These are phyloP conservation scores for Sphaerostilbella broomeana DNA, from an alignment of 2,329 filamentous ascomycete species.

Conservation along the genomic window DNA sequence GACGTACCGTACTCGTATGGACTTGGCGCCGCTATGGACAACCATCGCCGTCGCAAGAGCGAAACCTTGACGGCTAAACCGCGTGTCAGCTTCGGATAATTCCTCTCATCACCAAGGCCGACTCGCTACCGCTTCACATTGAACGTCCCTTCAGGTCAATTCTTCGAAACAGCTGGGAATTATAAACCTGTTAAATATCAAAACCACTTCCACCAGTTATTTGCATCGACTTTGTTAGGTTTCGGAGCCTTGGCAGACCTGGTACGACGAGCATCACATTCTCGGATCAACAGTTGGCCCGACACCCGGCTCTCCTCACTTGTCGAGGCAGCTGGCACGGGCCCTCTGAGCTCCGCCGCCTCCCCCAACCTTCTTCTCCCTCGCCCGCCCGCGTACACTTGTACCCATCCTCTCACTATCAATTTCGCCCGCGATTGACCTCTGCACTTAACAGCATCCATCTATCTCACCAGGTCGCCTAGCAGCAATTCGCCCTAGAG, in stretches of 20 bases:
- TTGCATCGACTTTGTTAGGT: too few relatives aligned
- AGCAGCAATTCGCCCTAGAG: conserved; percentile 6
- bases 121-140: too few relatives aligned
- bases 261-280: not conserved
- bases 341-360: conserved; percentile 19
- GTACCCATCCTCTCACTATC: conserved; percentile 31
- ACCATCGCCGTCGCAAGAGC: not conserved
- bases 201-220: too few relatives aligned
- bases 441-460: conserved; percentile 31
- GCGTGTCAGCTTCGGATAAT: conserved; percentile 25
- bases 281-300: conserved; percentile 15
- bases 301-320: conserved; percentile 2
- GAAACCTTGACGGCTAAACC: conserved; percentile 23
- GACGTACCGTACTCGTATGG: too few relatives aligned
- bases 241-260: too few relatives aligned
- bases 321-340: conserved; percentile 20
- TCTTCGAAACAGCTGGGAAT: too few relatives aligned
- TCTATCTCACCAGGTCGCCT: conserved; percentile 17
- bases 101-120: conserved; percentile 14
- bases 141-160: too few relatives aligned
- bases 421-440: conserved; percentile 34
- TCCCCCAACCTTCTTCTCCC: conserved; percentile 18
- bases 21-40: too few relatives aligned
- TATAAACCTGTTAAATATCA: too few relatives aligned
- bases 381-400: conserved; percentile 18